Evolutionary conservation across 2,329 filamentous ascomycete genomes (phyloP).

Genomic region (Colletotrichum shisoi): DNA sequence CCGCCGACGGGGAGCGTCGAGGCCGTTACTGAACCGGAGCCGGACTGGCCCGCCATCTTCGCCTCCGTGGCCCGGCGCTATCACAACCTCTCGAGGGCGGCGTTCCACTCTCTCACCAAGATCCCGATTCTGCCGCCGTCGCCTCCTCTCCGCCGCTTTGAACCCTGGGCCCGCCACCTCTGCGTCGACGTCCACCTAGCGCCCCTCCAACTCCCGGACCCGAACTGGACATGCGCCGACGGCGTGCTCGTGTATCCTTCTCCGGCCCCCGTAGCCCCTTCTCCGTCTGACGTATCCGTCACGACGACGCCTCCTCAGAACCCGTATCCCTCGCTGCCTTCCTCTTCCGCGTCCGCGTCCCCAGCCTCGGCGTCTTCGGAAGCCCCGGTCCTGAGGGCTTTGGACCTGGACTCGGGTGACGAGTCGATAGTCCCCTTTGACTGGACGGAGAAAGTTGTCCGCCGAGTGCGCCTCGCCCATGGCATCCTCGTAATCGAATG

Average conservation of each 20-base stretch:
- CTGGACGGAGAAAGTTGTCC: slow-evolving; percentile 57
- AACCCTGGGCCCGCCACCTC: slow-evolving; percentile 57
- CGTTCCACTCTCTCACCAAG: slow-evolving; percentile 30
- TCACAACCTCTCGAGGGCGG: slow-evolving; percentile 53
- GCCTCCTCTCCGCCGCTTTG: slow-evolving; percentile 49
- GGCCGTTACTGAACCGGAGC: slow-evolving; percentile 10
- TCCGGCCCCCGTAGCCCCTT: slow-evolving; percentile 16
- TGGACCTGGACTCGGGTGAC: slow-evolving; percentile 58
- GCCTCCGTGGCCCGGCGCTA: slow-evolving; percentile 63
- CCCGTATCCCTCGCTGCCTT: neutral
- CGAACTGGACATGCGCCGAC: slow-evolving; percentile 64
- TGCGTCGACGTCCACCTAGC: slow-evolving; percentile 51
- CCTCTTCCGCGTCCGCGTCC: neutral
- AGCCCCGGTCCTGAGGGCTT: slow-evolving; percentile 51
- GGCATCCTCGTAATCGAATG: slow-evolving; percentile 70
- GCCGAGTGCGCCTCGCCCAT: slow-evolving; percentile 62
- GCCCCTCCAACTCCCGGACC: slow-evolving; percentile 57
- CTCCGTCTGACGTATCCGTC: neutral
- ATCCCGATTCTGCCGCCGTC: slow-evolving; percentile 40
- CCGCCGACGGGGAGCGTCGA: slow-evolving; percentile 31
- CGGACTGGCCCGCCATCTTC: slow-evolving; percentile 56
- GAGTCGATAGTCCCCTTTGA: slow-evolving; percentile 62
- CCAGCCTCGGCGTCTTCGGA: neutral
- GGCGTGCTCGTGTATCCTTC: slow-evolving; percentile 64
- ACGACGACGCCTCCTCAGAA: neutral